Evolutionary conservation across 2,329 filamentous ascomycete genomes (phyloP).

Genomic region (Zymoseptoria pseudotritici): DNA sequence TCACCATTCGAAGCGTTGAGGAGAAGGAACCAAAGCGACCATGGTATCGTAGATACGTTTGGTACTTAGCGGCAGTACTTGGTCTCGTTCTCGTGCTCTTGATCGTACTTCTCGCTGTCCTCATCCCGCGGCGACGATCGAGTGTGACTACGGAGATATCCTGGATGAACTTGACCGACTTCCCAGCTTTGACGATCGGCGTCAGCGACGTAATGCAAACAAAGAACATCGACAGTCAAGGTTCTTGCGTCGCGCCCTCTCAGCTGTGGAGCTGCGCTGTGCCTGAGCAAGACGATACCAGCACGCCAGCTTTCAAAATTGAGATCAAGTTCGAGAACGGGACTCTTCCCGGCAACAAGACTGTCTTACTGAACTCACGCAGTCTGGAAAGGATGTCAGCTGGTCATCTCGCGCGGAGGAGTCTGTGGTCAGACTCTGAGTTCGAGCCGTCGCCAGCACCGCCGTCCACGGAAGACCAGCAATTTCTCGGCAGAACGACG

Average conservation of each 20-base stretch:
- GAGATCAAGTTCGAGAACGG: conserved; percentile 59
- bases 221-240: conserved; percentile 50
- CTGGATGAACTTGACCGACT: conserved; percentile 81
- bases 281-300: conserved; percentile 60
- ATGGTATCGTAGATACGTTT: conserved; percentile 26
- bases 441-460: conserved; percentile 48
- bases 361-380: conserved; percentile 5
- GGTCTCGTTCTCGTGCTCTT: conserved; percentile 31
- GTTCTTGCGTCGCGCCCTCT: conserved; percentile 57
- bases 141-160: conserved; percentile 41
- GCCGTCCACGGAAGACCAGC: conserved; percentile 61
- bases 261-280: conserved; percentile 82
- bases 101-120: conserved; percentile 32
- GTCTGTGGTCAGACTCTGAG: conserved; percentile 21
- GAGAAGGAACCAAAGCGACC: conserved; percentile 11
- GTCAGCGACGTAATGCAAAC: conserved; percentile 71
- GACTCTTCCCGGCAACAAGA: conserved; percentile 31
- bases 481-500: conserved; percentile 78
- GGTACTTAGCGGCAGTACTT: conserved; percentile 24
- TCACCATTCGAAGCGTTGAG: conserved; percentile 23
- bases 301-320: conserved; percentile 72
- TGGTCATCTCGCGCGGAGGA: conserved; percentile 1
- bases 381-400: not conserved
- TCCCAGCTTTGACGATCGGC: conserved; percentile 79
- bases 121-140: conserved; percentile 36